Conservation (phyloP, 2,329 filamentous ascomycete species). For the Claviceps paspali region DNA sequence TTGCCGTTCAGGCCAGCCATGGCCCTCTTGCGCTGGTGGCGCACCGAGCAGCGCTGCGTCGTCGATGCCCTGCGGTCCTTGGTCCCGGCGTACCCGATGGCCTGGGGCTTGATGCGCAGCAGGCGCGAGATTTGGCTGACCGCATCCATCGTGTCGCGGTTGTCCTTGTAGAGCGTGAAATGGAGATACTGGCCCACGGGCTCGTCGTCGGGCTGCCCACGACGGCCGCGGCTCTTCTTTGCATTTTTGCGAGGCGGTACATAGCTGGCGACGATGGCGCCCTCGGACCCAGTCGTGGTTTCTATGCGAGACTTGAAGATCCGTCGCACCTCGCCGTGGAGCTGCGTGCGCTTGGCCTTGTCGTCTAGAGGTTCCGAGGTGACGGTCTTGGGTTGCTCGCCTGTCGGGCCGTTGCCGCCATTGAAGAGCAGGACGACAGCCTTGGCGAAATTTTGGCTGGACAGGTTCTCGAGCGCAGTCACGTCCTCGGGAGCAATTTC, state of each 20-base stretch:
- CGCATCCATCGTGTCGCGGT: slow-evolving; percentile 91
- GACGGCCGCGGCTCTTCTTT: slow-evolving; percentile 14
- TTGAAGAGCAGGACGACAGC: slow-evolving; percentile 27
- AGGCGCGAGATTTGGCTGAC: slow-evolving; percentile 61
- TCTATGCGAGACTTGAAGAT: slow-evolving; percentile 70
- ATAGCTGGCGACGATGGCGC: slow-evolving; percentile 51
- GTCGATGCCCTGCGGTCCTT: slow-evolving; percentile 84
- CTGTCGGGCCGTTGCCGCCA: slow-evolving; percentile 16
- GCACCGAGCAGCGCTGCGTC: slow-evolving; percentile 61
- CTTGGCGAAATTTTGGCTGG: slow-evolving; percentile 23
- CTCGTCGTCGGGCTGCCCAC: slow-evolving; percentile 15
- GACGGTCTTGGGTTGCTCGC: slow-evolving; percentile 17
- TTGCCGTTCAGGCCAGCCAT: slow-evolving; percentile 51
- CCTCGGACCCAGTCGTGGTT: slow-evolving; percentile 45
- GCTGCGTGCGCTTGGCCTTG: slow-evolving; percentile 27
- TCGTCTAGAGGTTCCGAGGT: slow-evolving; percentile 28
- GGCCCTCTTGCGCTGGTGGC: slow-evolving; percentile 34
- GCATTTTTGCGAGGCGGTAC: slow-evolving; percentile 31
- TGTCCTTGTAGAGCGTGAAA: slow-evolving; percentile 91
- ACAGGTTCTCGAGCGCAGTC: slow-evolving; percentile 21
- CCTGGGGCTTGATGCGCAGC: slow-evolving; percentile 58
- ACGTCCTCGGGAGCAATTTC: slow-evolving; percentile 20
- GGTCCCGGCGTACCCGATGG: slow-evolving; percentile 66
- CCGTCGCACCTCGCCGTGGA: slow-evolving; percentile 53
- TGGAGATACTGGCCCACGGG: slow-evolving; percentile 62